These are phyloP conservation scores for Bisporella sp. DNA, from an alignment of 2,329 filamentous ascomycete genomes.

Conservation along the genomic window DNA sequence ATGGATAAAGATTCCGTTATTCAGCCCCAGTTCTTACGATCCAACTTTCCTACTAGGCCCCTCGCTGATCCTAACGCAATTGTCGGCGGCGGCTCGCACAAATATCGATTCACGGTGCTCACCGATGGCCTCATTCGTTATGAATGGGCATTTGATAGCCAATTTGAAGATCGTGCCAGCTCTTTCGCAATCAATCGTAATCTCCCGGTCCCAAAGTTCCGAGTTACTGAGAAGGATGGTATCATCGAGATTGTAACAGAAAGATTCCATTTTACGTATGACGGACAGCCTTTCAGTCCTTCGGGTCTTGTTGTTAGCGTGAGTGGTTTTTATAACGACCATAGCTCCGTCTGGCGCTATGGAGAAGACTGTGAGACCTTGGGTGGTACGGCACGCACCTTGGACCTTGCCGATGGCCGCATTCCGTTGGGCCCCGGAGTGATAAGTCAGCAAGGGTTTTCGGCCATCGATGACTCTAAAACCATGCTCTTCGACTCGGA, in stretches of 20 bases:
- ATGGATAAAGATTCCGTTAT: too few species aligned
- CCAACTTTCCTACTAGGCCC: constrained; percentile 32
- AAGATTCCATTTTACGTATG: constrained; percentile 48
- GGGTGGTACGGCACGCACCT: constrained; percentile 41
- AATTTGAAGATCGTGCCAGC: constrained; percentile 56
- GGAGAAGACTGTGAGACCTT: constrained; percentile 27
- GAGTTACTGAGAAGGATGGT: constrained; percentile 37
- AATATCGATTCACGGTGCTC: constrained; percentile 53
- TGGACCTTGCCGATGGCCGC: constrained; percentile 46
- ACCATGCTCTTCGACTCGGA: constrained; percentile 49
- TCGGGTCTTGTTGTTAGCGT: constrained; percentile 36
- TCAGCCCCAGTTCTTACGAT: too few species aligned
- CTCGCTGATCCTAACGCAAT: constrained; percentile 37
- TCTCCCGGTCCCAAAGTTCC: constrained; percentile 40
- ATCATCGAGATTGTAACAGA: constrained; percentile 48
- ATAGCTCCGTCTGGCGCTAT: constrained; percentile 44
- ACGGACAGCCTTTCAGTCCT: constrained; percentile 47
- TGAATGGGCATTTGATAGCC: constrained; percentile 52
- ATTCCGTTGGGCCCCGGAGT: constrained; percentile 43
- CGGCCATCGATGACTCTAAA: constrained; percentile 45
- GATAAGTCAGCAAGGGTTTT: constrained; percentile 42
- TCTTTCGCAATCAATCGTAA: constrained; percentile 52
- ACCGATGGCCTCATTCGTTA: constrained; percentile 50
- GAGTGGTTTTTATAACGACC: constrained; percentile 22
- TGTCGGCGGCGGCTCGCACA: constrained; percentile 34